Conservation (phyloP, 164 flowering plant genomes). For the Chimonanthus salicifolius region DNA sequence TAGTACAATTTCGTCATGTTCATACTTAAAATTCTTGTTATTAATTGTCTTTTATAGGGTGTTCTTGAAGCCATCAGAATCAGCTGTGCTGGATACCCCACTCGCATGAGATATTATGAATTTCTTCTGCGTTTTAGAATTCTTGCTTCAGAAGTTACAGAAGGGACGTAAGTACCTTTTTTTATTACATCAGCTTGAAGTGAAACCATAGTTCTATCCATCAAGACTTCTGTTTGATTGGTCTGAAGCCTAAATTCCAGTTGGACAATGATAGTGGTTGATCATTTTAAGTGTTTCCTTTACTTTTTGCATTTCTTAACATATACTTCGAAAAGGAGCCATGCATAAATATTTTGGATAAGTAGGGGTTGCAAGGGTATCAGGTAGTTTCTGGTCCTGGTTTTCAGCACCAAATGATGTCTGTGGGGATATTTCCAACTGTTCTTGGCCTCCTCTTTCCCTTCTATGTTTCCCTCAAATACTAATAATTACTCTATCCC, state of each 20-base stretch:
- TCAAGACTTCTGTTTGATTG: neutral
- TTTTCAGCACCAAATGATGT: neutral
- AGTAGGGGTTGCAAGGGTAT: slow-evolving; percentile 56
- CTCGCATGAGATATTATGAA: slow-evolving; percentile 59
- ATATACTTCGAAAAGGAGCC: slow-evolving; percentile 68
- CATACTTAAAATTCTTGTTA: neutral
- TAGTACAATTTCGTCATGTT: neutral
- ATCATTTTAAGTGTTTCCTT: neutral
- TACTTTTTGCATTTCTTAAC: slow-evolving; percentile 18
- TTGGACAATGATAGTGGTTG: no score
- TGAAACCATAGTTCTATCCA: no score
- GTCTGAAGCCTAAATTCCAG: neutral
- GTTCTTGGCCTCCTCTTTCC: neutral
- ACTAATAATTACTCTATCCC: neutral
- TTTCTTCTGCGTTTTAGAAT: slow-evolving; percentile 62
- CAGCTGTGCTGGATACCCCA: slow-evolving; percentile 87
- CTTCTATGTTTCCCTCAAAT: neutral
- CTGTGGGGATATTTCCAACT: neutral
- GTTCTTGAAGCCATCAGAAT: slow-evolving; percentile 89
- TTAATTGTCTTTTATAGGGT: slow-evolving; percentile 46
- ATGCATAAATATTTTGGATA: slow-evolving; percentile 68
- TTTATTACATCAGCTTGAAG: neutral
- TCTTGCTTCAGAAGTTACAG: slow-evolving; percentile 62
- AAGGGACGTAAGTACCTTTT: slow-evolving; percentile 44
- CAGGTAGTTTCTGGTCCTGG: slow-evolving; percentile 48